A percentile compares a stretch with the other conserved stretches of the same genome.
These are phyloP conservation scores for Monascus purpureus DNA, from an alignment of 495 filamentous ascomycete genomes.

Conservation along the genomic window DNA sequence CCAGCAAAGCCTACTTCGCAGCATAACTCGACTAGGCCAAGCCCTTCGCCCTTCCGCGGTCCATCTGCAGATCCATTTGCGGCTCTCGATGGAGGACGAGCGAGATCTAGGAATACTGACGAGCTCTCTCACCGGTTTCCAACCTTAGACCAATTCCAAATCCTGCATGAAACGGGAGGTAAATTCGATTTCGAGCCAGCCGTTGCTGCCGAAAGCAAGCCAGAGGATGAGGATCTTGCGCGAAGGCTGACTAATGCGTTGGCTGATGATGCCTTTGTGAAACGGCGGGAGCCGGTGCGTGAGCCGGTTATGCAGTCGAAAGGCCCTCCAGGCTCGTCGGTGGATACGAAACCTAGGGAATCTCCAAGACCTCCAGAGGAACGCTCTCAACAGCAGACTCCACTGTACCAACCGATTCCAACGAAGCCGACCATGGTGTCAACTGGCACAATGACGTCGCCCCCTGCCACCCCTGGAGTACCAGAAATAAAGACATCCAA, in stretches of 20 bases:
- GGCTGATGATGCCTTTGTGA: slow-evolving; percentile 78
- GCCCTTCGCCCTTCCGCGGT: slow-evolving; percentile 54
- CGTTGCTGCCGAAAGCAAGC: slow-evolving; percentile 23
- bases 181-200: slow-evolving; percentile 78
- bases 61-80: slow-evolving; percentile 78
- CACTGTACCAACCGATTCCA: slow-evolving; percentile 44
- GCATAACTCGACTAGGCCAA: slow-evolving; percentile 41
- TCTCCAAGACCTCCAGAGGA: slow-evolving; percentile 11
- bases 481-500: slow-evolving; percentile 24
- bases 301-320: slow-evolving; percentile 11
- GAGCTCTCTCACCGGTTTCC: slow-evolving; percentile 80
- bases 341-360: slow-evolving; percentile 6
- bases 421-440: slow-evolving; percentile 67
- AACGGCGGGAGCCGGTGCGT: slow-evolving; percentile 14
- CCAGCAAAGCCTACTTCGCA: slow-evolving; percentile 43
- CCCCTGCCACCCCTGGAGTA: slow-evolving; percentile 44
- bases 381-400: slow-evolving; percentile 14
- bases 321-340: slow-evolving; percentile 16
- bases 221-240: slow-evolving; percentile 47
- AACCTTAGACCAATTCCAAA: slow-evolving; percentile 81
- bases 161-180: slow-evolving; percentile 70
- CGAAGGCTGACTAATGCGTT: slow-evolving; percentile 68
- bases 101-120: slow-evolving; percentile 42
- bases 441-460: slow-evolving; percentile 83
- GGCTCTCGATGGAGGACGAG: slow-evolving; percentile 55